Evolutionary conservation across 2,329 filamentous ascomycete genomes (phyloP).

Genomic region (Scytalidium lignicola): DNA sequence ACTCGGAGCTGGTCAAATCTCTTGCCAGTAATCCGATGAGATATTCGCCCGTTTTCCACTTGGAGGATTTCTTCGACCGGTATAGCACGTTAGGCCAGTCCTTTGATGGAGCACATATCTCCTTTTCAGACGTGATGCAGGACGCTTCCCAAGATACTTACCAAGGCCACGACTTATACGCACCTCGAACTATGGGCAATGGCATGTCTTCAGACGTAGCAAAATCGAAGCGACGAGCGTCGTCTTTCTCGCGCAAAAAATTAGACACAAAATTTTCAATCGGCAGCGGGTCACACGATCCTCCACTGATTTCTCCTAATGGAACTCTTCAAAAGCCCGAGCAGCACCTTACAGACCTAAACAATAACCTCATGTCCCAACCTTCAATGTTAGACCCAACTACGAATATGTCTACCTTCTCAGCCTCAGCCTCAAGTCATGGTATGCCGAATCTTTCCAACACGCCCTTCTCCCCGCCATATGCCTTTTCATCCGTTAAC

Average conservation of each 20-base stretch:
- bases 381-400: slow-evolving; percentile 9
- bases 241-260: slow-evolving; percentile 36
- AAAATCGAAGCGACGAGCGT: slow-evolving; percentile 19
- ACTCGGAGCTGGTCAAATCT: slow-evolving; percentile 72
- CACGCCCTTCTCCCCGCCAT: slow-evolving; percentile 29
- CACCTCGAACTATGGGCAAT: slow-evolving; percentile 31
- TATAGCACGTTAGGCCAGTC: slow-evolving; percentile 56
- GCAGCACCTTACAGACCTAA: slow-evolving; percentile 3
- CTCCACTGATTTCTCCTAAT: slow-evolving; percentile 24
- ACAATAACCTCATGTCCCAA: background rate
- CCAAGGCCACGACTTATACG: slow-evolving; percentile 42
- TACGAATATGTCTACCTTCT: background rate
- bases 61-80: slow-evolving; percentile 83
- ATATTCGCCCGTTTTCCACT: slow-evolving; percentile 74
- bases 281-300: slow-evolving; percentile 25
- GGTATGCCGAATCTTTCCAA: slow-evolving; percentile 13
- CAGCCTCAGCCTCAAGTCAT: background rate
- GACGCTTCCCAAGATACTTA: slow-evolving; percentile 57
- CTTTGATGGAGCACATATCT: slow-evolving; percentile 72
- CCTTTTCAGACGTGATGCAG: slow-evolving; percentile 59
- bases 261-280: slow-evolving; percentile 26
- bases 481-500: slow-evolving; percentile 18
- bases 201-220: slow-evolving; percentile 17
- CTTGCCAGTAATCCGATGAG: slow-evolving; percentile 63
- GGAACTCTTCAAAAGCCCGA: slow-evolving; percentile 10